phyloP scores from a whole-genome alignment of 2,329 filamentous ascomycete species.

The Blumeriella jaapii region DNA sequence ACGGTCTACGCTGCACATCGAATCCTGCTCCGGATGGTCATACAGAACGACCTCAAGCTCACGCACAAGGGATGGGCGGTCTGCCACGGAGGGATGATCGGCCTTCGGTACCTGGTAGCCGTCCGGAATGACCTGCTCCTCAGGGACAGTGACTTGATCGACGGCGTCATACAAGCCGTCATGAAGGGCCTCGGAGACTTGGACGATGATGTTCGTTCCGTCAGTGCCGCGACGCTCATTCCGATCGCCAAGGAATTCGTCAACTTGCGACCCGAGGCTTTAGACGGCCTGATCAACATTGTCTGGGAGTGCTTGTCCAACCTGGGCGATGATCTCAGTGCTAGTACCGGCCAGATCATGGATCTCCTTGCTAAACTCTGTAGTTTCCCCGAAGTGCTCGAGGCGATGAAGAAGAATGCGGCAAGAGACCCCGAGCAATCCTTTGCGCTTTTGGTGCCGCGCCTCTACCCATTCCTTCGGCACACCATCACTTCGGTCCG shows the following conservation, averaged over 20 bases:
- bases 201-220: constrained; percentile 92
- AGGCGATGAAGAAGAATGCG: constrained; percentile 88
- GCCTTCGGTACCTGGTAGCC: constrained; percentile 86
- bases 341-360: constrained; percentile 97
- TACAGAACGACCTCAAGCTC: constrained; percentile 71
- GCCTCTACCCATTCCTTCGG: constrained; percentile 88
- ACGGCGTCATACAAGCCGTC: constrained; percentile 82
- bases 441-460: constrained; percentile 83
- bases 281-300: constrained; percentile 79
- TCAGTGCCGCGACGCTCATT: constrained; percentile 93
- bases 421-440: constrained; percentile 74
- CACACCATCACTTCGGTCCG: constrained; percentile 96
- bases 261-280: constrained; percentile 62
- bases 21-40: constrained; percentile 79
- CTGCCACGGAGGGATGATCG: constrained; percentile 97
- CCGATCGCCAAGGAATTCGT: constrained; percentile 95
- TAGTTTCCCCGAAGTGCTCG: constrained; percentile 82
- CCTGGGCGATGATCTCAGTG: constrained; percentile 91
- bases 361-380: constrained; percentile 92
- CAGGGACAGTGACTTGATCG: constrained; percentile 73
- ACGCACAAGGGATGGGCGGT: constrained; percentile 79
- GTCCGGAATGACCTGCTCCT: constrained; percentile 87
- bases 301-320: constrained; percentile 97
- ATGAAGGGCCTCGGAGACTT: constrained; percentile 87
- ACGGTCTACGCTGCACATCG: constrained; percentile 79